Conservation (phyloP, 2,329 filamentous ascomycete species). For the Myriosclerotinia curreyana region DNA sequence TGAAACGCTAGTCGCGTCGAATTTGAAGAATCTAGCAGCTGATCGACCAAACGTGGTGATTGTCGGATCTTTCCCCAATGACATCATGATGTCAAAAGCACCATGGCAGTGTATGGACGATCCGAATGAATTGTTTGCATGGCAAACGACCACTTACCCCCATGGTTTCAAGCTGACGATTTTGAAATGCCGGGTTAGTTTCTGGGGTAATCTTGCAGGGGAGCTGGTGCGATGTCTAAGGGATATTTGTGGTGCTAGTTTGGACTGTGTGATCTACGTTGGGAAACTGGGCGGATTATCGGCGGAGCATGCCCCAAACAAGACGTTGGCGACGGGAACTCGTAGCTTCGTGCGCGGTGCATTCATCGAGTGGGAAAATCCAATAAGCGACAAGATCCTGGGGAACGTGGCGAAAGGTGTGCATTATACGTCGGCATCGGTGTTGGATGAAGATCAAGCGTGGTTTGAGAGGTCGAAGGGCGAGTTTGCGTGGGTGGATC, state of each 20-base stretch:
- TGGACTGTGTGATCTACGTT: background rate
- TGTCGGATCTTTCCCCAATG: background rate
- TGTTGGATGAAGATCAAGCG: background rate
- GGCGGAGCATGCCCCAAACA: background rate
- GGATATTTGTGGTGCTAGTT: background rate
- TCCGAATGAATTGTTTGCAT: background rate
- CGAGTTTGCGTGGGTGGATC: constrained; percentile 3
- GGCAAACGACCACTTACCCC: background rate
- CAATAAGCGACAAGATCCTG: background rate
- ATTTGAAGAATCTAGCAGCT: background rate
- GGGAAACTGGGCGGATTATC: background rate
- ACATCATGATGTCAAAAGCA: background rate
- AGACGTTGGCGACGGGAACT: background rate
- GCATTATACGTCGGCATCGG: constrained; percentile 7
- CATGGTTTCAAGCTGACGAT: background rate
- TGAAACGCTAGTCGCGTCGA: background rate
- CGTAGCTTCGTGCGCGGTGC: background rate
- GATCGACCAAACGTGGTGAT: background rate
- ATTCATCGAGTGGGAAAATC: background rate
- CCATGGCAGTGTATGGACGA: background rate
- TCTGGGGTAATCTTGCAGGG: background rate
- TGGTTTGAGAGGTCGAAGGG: background rate
- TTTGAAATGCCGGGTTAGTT: background rate
- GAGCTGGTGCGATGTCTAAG: background rate
- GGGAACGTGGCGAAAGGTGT: background rate